phyloP scores from a whole-genome alignment of 108 stramenopile genomes.

The Nitzschia putrida region DNA sequence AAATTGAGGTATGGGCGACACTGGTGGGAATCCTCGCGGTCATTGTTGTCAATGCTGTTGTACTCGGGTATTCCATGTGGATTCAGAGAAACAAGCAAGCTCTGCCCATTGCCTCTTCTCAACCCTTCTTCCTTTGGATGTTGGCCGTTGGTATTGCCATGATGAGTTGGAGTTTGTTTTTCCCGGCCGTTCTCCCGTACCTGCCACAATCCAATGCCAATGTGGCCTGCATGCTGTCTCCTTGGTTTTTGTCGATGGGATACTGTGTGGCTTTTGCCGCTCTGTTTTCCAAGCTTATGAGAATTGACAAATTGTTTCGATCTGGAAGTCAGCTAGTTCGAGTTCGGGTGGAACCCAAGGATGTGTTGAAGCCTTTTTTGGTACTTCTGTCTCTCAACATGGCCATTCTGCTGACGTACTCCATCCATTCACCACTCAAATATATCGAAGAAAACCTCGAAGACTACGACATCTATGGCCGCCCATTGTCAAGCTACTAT shows the following conservation, averaged over 20 bases:
- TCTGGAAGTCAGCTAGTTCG: slow-evolving; percentile 3
- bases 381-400: slow-evolving; percentile 38
- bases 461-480: slow-evolving; percentile 3
- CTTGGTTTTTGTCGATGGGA: slow-evolving; percentile 51
- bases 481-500: not conserved
- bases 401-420: slow-evolving; percentile 28
- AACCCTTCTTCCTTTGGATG: slow-evolving; percentile 3
- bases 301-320: slow-evolving; percentile 44
- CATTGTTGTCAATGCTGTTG: not conserved
- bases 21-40: not conserved
- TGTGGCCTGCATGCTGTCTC: slow-evolving; percentile 41
- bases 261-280: slow-evolving; percentile 49
- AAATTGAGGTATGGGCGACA: not conserved
- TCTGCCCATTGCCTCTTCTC: not conserved
- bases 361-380: slow-evolving; percentile 43
- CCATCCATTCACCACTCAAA: slow-evolving; percentile 25
- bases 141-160: not conserved
- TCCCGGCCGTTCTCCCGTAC: not conserved
- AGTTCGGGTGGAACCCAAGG: slow-evolving; percentile 22
- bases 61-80: not conserved
- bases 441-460: slow-evolving; percentile 6
- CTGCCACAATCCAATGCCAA: not conserved
- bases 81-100: not conserved
- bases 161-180: not conserved
- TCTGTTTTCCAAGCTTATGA: slow-evolving; percentile 56